These are phyloP conservation scores for Beverwykella pulmonaria DNA, from an alignment of 495 filamentous ascomycete genomes.

Conservation along the genomic window DNA sequence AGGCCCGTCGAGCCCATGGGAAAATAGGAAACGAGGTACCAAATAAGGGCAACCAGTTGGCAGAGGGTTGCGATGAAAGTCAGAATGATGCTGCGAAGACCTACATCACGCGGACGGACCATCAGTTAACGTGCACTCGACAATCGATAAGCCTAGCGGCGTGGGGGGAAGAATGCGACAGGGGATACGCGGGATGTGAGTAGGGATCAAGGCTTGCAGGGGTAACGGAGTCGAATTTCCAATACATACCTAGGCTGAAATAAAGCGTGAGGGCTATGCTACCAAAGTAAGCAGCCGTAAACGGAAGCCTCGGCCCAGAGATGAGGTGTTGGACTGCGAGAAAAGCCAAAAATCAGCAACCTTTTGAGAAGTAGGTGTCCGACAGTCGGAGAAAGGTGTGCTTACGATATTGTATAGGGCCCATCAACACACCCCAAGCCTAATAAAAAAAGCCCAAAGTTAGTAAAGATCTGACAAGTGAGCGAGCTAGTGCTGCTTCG, in stretches of 20 bases:
- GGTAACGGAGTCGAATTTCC: conserved; percentile 12
- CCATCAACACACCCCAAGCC: conserved; percentile 94
- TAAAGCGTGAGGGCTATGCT: conserved; percentile 88
- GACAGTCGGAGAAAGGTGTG: conserved; percentile 1
- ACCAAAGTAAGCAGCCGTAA: conserved; percentile 96
- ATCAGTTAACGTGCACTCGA: conserved; percentile 29
- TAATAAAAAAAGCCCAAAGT: conserved; percentile 41
- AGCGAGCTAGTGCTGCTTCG: no score
- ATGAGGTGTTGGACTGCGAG: conserved; percentile 69
- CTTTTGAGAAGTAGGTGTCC: neutral
- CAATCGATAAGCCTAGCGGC: conserved; percentile 36
- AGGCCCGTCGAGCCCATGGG: conserved; percentile 92
- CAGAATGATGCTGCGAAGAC: conserved; percentile 80
- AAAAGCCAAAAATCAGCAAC: neutral
- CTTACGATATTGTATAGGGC: conserved; percentile 71
- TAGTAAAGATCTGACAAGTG: no score
- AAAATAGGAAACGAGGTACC: conserved; percentile 98
- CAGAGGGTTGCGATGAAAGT: conserved; percentile 81
- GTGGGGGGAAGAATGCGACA: conserved; percentile 31
- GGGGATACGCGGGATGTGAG: conserved; percentile 25
- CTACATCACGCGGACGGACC: conserved; percentile 40
- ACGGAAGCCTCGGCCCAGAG: conserved; percentile 83
- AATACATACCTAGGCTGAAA: conserved; percentile 80
- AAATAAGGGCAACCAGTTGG: conserved; percentile 79
- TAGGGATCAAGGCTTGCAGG: conserved; percentile 24